Evolutionary conservation across 208 protist species (phyloP).

Genomic region (Histomonas meleagridis): DNA sequence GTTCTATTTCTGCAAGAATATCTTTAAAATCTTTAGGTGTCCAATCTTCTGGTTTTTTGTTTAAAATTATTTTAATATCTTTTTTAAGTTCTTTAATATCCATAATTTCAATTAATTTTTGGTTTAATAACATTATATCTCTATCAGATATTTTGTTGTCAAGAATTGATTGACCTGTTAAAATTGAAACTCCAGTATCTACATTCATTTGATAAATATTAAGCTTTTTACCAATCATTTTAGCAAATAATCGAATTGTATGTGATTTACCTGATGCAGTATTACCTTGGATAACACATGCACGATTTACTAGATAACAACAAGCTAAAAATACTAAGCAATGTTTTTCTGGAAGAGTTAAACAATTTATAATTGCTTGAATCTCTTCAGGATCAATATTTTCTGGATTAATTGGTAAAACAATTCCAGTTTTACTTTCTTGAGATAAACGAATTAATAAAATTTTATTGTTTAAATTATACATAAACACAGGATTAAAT

Average conservation of each 20-base stretch:
- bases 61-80: not conserved
- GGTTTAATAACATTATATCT: not conserved
- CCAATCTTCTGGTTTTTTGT: not conserved
- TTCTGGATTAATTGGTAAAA: too few species aligned
- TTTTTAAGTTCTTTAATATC: not conserved
- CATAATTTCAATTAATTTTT: not conserved
- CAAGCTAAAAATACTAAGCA: too few species aligned
- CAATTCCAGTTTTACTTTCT: too few species aligned
- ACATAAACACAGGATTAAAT: not conserved
- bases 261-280: not conserved
- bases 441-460: too few species aligned
- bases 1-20: too few species aligned
- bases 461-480: not conserved
- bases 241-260: not conserved
- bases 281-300: conserved; percentile 6
- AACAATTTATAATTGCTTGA: too few species aligned
- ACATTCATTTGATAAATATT: not conserved
- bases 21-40: not conserved
- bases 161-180: not conserved
- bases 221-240: not conserved
- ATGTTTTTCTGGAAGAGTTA: too few species aligned
- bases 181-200: not conserved
- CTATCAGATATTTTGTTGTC: not conserved
- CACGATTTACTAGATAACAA: too few species aligned
- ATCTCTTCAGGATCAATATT: too few species aligned